These are phyloP conservation scores for Discostella pseudostelligera DNA, from an alignment of 108 stramenopile species.

Conservation along the genomic window DNA sequence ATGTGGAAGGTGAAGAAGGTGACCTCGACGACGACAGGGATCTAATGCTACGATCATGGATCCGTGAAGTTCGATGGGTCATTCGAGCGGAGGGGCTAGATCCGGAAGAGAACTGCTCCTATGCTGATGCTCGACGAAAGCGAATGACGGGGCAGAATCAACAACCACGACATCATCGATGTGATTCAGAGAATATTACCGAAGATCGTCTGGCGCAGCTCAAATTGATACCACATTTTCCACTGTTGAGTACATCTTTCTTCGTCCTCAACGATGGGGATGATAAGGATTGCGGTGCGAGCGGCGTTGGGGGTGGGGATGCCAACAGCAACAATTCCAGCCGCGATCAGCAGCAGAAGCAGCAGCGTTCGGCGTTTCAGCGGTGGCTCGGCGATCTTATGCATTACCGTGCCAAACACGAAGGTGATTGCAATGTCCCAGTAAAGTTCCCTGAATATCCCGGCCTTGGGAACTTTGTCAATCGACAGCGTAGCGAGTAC, in stretches of 20 bases:
- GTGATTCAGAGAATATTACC: background rate
- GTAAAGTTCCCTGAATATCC: constrained; percentile 28
- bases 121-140: background rate
- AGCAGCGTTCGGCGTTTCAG: constrained; percentile 7
- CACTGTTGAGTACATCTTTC: background rate
- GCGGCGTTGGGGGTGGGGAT: no score
- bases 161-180: background rate
- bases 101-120: background rate
- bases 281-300: no score
- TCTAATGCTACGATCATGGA: background rate
- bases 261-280: background rate
- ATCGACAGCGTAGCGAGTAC: constrained; percentile 44
- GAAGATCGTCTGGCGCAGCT: background rate
- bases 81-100: background rate
- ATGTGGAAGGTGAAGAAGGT: background rate
- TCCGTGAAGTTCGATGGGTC: background rate
- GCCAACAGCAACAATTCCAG: background rate
- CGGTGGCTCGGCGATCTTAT: constrained; percentile 31
- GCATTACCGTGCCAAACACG: constrained; percentile 27
- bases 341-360: background rate
- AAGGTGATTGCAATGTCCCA: constrained; percentile 29
- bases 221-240: background rate
- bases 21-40: background rate
- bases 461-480: constrained; percentile 35
- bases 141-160: background rate